These are phyloP conservation scores for Sugiyamaella castrensis DNA, from an alignment of 1,139 yeast species.

Conservation along the genomic window DNA sequence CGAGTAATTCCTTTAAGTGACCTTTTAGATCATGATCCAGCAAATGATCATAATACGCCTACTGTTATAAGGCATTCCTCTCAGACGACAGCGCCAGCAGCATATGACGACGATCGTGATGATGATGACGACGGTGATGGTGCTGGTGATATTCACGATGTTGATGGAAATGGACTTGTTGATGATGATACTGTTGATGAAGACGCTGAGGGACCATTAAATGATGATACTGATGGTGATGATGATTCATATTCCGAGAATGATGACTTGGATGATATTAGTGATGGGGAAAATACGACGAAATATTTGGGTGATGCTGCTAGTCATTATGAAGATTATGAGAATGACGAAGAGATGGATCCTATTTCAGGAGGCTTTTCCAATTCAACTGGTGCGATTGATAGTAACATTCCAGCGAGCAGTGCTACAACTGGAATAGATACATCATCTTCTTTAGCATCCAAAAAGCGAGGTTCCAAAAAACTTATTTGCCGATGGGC, in stretches of 20 bases:
- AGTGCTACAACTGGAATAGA: too few species aligned
- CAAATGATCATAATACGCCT: too few species aligned
- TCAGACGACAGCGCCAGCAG: too few species aligned
- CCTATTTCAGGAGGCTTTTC: too few species aligned
- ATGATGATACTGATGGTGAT: constrained; percentile 1
- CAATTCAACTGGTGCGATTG: too few species aligned
- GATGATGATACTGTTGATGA: constrained; percentile 11
- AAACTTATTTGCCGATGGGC: constrained; percentile 40
- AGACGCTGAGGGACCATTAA: constrained; percentile 2
- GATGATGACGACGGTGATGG: neutral
- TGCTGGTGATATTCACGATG: too few species aligned
- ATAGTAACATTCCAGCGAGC: too few species aligned
- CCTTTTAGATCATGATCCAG: neutral
- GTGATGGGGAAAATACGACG: constrained; percentile 4
- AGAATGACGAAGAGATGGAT: too few species aligned
- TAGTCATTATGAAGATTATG: too few species aligned
- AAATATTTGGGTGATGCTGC: neutral
- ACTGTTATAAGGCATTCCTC: too few species aligned
- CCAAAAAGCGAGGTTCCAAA: constrained; percentile 6
- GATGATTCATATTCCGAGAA: constrained; percentile 1
- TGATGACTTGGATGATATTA: constrained; percentile 7
- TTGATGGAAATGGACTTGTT: neutral
- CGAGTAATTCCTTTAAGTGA: constrained; percentile 1
- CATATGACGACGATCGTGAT: neutral
- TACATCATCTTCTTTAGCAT: neutral